Percentiles rank a stretch among this genome's conserved stretches.
These are phyloP conservation scores for Linanthus parryae DNA, from an alignment of 148 eudicot species.

Conservation along the genomic window DNA sequence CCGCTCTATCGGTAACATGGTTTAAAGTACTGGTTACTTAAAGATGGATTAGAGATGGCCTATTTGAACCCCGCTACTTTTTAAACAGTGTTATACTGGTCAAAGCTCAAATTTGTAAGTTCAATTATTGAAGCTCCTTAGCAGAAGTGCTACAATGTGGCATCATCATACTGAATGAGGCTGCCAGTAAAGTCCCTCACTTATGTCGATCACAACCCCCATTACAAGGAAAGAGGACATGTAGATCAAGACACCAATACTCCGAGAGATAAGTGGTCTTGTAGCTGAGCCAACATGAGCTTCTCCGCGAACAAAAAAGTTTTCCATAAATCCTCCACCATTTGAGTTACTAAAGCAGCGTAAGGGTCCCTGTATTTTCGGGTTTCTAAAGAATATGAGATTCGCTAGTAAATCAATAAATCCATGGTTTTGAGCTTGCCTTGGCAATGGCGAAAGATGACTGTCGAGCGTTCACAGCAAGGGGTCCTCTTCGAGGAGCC, in stretches of 20 bases:
- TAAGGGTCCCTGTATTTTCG: constrained; percentile 28
- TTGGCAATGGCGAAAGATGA: constrained; percentile 69
- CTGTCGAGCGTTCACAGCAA: constrained; percentile 66
- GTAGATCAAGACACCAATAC: constrained; percentile 18
- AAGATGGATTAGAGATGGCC: constrained; percentile 9
- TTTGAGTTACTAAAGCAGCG: constrained; percentile 22
- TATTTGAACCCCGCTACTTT: constrained; percentile 18
- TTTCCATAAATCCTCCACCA: constrained; percentile 21
- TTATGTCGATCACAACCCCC: constrained; percentile 18
- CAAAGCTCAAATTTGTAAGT: constrained; percentile 16
- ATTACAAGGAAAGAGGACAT: constrained; percentile 15
- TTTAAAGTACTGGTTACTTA: constrained; percentile 21
- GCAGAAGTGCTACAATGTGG: constrained; percentile 15
- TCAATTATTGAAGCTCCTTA: constrained; percentile 33
- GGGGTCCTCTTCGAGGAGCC: constrained; percentile 49
- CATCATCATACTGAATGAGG: constrained; percentile 11
- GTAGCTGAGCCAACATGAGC: constrained; percentile 24
- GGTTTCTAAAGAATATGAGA: constrained; percentile 35
- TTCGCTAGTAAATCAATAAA: constrained; percentile 38
- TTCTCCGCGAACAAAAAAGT: constrained; percentile 29
- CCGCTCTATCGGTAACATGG: constrained; percentile 28
- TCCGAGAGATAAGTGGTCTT: constrained; percentile 16
- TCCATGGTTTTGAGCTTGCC: constrained; percentile 90
- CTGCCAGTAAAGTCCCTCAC: constrained; percentile 24
- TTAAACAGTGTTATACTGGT: constrained; percentile 22